Conservation (phyloP, 495 filamentous ascomycete species). For the Penicillium atrosanguineum region DNA sequence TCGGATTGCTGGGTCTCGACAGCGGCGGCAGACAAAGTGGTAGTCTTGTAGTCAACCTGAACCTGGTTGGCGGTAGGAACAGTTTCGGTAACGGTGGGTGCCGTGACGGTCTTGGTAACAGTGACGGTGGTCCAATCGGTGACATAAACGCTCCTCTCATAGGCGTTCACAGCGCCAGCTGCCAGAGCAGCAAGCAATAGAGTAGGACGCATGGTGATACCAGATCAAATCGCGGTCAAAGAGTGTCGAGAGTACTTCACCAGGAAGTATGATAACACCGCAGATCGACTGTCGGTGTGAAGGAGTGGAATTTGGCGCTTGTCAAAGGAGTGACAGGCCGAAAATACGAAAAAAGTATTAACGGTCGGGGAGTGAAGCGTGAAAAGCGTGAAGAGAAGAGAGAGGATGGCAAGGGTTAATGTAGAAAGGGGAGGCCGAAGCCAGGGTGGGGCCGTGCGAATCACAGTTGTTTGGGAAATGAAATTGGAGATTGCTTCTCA, state of each 20-base stretch:
- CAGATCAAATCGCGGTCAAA: constrained; percentile 22
- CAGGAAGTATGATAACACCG: constrained; percentile 39
- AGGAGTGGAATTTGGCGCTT: constrained; percentile 23
- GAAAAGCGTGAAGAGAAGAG: constrained; percentile 15
- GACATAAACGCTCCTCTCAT: constrained; percentile 53
- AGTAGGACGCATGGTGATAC: constrained; percentile 63
- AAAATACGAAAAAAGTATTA: constrained; percentile 25
- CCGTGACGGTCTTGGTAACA: constrained; percentile 63
- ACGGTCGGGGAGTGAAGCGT: constrained; percentile 13
- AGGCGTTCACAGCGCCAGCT: constrained; percentile 57
- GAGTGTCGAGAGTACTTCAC: constrained; percentile 30
- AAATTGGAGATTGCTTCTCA: constrained; percentile 8
- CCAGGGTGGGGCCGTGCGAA: constrained; percentile 21
- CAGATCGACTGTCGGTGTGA: constrained; percentile 41
- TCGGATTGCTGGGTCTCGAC: constrained; percentile 2
- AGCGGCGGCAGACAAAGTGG: background rate
- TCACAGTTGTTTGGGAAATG: background rate
- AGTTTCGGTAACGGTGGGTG: constrained; percentile 26
- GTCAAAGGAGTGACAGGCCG: constrained; percentile 43
- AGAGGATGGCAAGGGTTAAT: constrained; percentile 16
- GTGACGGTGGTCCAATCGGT: constrained; percentile 57
- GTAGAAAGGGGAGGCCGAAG: constrained; percentile 23
- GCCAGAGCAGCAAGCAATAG: constrained; percentile 60
- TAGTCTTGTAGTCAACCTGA: constrained; percentile 4
- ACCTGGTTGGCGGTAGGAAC: constrained; percentile 12